Conservation (phyloP, 169 alveolate species). For the Toxoplasma gondii region DNA sequence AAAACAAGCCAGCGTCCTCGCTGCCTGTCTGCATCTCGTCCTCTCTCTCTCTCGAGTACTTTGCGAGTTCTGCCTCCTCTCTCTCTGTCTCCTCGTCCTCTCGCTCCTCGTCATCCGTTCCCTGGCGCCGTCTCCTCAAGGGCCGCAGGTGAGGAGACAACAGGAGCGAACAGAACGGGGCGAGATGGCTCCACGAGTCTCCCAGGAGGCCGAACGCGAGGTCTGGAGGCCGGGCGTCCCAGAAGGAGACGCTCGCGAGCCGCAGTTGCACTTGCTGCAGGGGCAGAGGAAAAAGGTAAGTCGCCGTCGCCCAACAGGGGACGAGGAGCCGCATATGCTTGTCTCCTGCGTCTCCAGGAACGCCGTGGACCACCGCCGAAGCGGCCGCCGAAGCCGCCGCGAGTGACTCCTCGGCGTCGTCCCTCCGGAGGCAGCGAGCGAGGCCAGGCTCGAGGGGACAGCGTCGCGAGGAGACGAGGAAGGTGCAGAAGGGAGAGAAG, state of each 20-base stretch:
- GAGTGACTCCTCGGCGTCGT: not conserved
- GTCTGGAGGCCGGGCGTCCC: slow-evolving; percentile 8
- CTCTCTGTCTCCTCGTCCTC: not conserved
- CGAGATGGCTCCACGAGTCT: not conserved
- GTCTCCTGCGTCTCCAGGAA: not conserved
- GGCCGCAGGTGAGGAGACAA: not conserved
- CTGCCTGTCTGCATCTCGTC: not conserved
- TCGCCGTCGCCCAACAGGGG: slow-evolving; percentile 3
- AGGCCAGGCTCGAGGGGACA: slow-evolving; percentile 13
- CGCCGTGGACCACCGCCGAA: not conserved
- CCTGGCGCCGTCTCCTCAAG: not conserved
- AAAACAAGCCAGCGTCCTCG: not conserved
- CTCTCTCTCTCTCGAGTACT: too few species aligned
- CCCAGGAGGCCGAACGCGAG: not conserved
- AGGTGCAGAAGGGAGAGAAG: not conserved
- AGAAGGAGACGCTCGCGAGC: not conserved
- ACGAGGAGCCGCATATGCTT: not conserved
- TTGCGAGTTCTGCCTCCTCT: too few species aligned
- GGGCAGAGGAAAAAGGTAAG: slow-evolving; percentile 21
- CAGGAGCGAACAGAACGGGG: not conserved
- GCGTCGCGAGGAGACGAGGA: not conserved
- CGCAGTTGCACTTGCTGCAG: slow-evolving; percentile 4
- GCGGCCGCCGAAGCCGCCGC: not conserved
- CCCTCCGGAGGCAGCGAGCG: not conserved
- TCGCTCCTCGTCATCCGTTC: not conserved